phyloP scores from a whole-genome alignment of 768 basidiomycete species.

The Hypholoma fasciculare region DNA sequence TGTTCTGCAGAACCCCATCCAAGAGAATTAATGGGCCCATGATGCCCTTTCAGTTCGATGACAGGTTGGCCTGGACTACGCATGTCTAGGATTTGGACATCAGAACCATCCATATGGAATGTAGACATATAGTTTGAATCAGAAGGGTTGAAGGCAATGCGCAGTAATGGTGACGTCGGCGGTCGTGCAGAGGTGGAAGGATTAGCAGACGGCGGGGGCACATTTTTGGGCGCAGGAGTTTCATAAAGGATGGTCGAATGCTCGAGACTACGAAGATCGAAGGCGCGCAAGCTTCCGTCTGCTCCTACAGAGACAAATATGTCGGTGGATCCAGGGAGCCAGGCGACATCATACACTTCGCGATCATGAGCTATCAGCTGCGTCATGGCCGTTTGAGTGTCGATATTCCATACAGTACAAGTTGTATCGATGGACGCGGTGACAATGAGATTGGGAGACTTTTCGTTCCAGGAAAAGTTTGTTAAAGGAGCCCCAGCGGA shows the following conservation, averaged over 20 bases:
- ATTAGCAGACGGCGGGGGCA: slow-evolving; percentile 57
- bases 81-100: slow-evolving; percentile 96
- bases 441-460: slow-evolving; percentile 86
- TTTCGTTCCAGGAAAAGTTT: slow-evolving; percentile 97
- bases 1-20: slow-evolving; percentile 89
- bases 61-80: slow-evolving; percentile 94
- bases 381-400: slow-evolving; percentile 89
- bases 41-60: slow-evolving; percentile 85
- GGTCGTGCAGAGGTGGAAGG: slow-evolving; percentile 64
- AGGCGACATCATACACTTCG: slow-evolving; percentile 97
- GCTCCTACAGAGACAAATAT: slow-evolving; percentile 99
- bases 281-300: slow-evolving; percentile 94
- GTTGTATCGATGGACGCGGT: slow-evolving; percentile 99
- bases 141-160: slow-evolving; percentile 89
- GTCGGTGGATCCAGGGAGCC: slow-evolving; percentile 94
- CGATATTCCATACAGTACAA: slow-evolving; percentile 99
- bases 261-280: slow-evolving; percentile 94
- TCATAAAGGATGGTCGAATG: slow-evolving; percentile 99
- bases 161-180: slow-evolving; percentile 76
- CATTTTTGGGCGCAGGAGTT: slow-evolving; percentile 77
- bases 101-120: slow-evolving; percentile 90
- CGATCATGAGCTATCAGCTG: slow-evolving; percentile 97
- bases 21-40: slow-evolving; percentile 79
- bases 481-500: slow-evolving; percentile 89
- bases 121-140: slow-evolving; percentile 97